These are phyloP conservation scores for Vitis labrusca DNA, from an alignment of 164 flowering plant species.

Conservation along the genomic window DNA sequence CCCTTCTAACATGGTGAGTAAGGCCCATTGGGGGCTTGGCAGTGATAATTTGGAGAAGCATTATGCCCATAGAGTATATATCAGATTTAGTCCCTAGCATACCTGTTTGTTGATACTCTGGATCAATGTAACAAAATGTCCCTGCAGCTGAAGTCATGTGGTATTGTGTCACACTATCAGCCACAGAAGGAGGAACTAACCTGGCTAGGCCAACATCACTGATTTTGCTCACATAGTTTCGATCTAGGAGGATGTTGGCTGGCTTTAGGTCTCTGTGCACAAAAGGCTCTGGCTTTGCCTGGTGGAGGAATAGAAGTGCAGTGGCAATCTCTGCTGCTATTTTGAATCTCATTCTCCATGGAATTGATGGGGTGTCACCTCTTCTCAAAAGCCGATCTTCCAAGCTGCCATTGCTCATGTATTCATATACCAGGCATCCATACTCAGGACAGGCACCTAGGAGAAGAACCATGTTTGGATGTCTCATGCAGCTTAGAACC, in stretches of 20 bases:
- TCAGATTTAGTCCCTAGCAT: conserved; percentile 64
- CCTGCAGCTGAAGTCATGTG: conserved; percentile 82
- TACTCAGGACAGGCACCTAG: conserved; percentile 80
- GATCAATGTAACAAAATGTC: conserved; percentile 84
- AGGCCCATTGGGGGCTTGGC: conserved; percentile 75
- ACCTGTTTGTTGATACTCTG: conserved; percentile 87
- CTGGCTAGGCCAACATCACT: conserved; percentile 79
- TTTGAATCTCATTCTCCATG: conserved; percentile 59
- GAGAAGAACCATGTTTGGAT: conserved; percentile 79
- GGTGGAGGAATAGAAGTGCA: conserved; percentile 73
- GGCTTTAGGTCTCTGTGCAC: conserved; percentile 85
- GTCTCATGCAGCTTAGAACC: conserved; percentile 72
- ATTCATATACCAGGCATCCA: conserved; percentile 77
- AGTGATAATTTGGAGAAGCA: conserved; percentile 74
- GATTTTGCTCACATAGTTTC: conserved; percentile 65
- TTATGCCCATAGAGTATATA: conserved; percentile 66
- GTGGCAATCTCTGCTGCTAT: conserved; percentile 73
- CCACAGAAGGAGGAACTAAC: conserved; percentile 66
- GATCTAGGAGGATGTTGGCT: conserved; percentile 71
- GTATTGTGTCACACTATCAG: conserved; percentile 65
- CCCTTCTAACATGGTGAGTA: conserved; percentile 50
- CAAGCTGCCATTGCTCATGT: conserved; percentile 69
- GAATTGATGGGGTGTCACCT: conserved; percentile 44
- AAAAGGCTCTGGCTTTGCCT: conserved; percentile 80
- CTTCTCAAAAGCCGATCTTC: conserved; percentile 66